Evolutionary conservation across 305 asterid species (phyloP).

Genomic region (Solanum hybrid): DNA sequence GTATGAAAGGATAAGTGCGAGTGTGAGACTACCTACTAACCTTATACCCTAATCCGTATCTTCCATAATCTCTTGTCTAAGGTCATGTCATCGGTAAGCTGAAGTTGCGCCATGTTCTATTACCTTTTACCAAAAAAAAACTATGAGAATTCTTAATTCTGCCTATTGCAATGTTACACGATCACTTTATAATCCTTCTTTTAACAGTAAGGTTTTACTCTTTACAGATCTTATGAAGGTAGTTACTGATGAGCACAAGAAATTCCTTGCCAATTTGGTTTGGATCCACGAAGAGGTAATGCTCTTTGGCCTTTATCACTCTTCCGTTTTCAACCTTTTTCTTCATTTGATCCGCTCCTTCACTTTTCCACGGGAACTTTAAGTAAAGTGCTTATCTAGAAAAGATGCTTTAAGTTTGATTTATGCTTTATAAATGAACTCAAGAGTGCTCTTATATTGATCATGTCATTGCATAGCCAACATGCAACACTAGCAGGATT

Average conservation of each 20-base stretch:
- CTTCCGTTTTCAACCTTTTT: neutral
- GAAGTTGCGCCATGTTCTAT: neutral
- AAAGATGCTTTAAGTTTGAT: neutral
- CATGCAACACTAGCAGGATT: neutral
- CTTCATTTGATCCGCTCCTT: neutral
- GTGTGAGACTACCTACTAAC: neutral
- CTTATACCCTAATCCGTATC: neutral
- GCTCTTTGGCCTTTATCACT: neutral
- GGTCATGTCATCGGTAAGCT: neutral
- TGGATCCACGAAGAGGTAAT: constrained; percentile 91
- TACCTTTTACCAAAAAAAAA: neutral
- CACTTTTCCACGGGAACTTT: neutral
- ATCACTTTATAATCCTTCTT: neutral
- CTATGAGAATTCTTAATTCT: neutral
- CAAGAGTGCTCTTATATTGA: neutral
- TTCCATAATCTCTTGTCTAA: neutral
- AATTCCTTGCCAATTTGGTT: constrained; percentile 70
- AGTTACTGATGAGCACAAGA: constrained; percentile 79
- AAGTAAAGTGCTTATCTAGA: neutral
- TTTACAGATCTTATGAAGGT: constrained; percentile 57
- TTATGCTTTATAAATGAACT: neutral
- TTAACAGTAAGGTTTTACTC: neutral
- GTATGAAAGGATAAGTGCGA: neutral
- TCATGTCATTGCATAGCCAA: neutral
- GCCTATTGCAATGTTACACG: neutral